These are phyloP conservation scores for Maudiozyma serrabonitensis DNA, from an alignment of 805 yeast species.

Conservation along the genomic window DNA sequence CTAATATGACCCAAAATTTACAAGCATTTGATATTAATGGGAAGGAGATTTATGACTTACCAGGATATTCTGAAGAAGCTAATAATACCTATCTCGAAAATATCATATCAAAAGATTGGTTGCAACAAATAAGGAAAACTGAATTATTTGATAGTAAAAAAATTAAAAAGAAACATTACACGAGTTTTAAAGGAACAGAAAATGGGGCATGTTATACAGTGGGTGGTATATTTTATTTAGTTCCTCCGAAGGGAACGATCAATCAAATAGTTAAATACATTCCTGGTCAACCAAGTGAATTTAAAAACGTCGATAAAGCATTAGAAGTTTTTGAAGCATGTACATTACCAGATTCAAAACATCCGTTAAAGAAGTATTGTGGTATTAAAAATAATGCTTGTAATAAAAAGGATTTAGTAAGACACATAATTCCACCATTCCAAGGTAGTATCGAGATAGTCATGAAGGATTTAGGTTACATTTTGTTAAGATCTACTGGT, in stretches of 20 bases:
- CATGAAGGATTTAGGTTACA: constrained; percentile 52
- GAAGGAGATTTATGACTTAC: constrained; percentile 30
- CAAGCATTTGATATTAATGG: constrained; percentile 32
- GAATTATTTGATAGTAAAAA: constrained; percentile 24
- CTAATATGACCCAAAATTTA: constrained; percentile 59
- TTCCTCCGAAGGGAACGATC: constrained; percentile 43
- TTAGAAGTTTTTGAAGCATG: constrained; percentile 19
- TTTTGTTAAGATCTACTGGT: constrained; percentile 55
- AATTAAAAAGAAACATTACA: constrained; percentile 23
- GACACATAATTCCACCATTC: constrained; percentile 62
- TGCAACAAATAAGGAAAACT: constrained; percentile 28
- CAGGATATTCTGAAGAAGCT: constrained; percentile 29
- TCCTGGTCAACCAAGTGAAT: constrained; percentile 32
- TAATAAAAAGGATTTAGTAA: constrained; percentile 23
- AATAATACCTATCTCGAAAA: constrained; percentile 20
- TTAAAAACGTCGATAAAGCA: constrained; percentile 28
- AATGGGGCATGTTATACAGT: constrained; percentile 37
- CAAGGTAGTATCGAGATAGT: constrained; percentile 58
- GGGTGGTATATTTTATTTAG: constrained; percentile 54
- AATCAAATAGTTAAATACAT: constrained; percentile 39
- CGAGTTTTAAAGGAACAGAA: constrained; percentile 32
- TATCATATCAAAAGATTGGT: constrained; percentile 20
- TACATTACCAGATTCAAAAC: constrained; percentile 13
- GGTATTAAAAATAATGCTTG: constrained; percentile 12
- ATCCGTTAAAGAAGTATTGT: constrained; percentile 27